Evolutionary conservation across 345 rosid species (phyloP), one percentile per base, ranked within the genome.

Genomic region (Eucalyptus viminalis): DNA sequence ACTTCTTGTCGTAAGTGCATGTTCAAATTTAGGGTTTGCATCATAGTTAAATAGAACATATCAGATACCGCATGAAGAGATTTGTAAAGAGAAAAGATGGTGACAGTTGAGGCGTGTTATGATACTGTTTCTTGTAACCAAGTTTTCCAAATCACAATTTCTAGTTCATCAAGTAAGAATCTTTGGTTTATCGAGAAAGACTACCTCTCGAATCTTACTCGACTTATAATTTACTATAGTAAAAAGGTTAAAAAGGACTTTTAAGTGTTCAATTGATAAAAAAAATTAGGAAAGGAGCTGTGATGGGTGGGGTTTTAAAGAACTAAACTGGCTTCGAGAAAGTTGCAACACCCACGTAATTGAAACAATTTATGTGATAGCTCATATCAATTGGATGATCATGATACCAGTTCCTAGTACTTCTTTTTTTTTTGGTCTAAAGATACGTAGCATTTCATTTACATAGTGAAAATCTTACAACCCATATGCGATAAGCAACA

Each of bases 71-170:
- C 25, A 3, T 7, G 25, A 21, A 53, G 58, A 53, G 25, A 53
- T 53, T 7, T 53, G 58, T 53, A 3, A 21, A 19, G 9, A 19
- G 21, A 21, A 53, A 53, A 53, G 58, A 53, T 21, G 58, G 58
- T 0, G 58, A 19, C 25, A 53, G 8, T 8, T 21, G 25, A 19
- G 58, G 58, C 4, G 2, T 3, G 58, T 3, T 53, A 2, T 53
- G 58, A 53, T 53, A 3, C 24, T 19, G 24, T 19, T 53, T 53
- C 9, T 19, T 53, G 4, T 19, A 19, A 14, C 17, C 34, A 29
- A 62, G 34, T 27, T 62, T 62, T 53, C 17, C 72, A 13, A 13
- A 62, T 29, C 37, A 14, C 72, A 6, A 29, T 14, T 5, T 29
- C 34, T 62, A 29, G 9, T 62, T 62, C 72, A 29, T 62, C 34